phyloP scores from a whole-genome alignment of 441 rosid genomes.

The Erysimum cheiri region DNA sequence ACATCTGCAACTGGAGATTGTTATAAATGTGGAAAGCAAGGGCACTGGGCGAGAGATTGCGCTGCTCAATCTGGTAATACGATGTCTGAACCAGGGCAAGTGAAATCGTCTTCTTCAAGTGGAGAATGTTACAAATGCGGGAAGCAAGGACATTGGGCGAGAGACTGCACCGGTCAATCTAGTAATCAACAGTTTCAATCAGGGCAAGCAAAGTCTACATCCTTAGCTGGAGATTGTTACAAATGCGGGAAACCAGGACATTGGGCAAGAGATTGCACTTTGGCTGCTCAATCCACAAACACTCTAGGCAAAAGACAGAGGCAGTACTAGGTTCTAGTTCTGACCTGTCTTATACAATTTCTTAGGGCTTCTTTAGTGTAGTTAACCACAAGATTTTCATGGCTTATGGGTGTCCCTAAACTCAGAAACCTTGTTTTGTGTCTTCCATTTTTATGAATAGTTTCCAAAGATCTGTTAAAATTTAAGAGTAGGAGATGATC shows the following conservation, averaged over 20 bases:
- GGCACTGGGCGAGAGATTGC: constrained; percentile 46
- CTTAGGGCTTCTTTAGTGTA: neutral
- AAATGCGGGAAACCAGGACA: constrained; percentile 44
- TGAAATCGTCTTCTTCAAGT: constrained; percentile 12
- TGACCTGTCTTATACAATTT: neutral
- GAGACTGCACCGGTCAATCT: constrained; percentile 36
- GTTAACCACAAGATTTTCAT: constrained; percentile 2
- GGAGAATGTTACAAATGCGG: constrained; percentile 46
- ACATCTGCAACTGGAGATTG: constrained; percentile 30
- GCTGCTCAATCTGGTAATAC: constrained; percentile 23
- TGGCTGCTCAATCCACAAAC: constrained; percentile 29
- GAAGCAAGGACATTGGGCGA: constrained; percentile 42
- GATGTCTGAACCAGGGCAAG: neutral
- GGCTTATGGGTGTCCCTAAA: neutral
- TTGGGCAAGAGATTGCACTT: constrained; percentile 44
- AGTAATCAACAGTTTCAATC: constrained; percentile 31
- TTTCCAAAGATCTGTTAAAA: neutral
- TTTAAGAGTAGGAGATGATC: neutral
- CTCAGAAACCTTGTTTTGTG: neutral
- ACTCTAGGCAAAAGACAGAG: constrained; percentile 40
- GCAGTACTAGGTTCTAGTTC: constrained; percentile 33
- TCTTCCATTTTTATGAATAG: neutral
- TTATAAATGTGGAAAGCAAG: constrained; percentile 41
- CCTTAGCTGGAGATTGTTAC: constrained; percentile 39
- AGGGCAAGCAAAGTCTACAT: constrained; percentile 29